Base-by-base conservation (phyloP, 2,329 filamentous ascomycete species). In the Piedraia hortae region DNA sequence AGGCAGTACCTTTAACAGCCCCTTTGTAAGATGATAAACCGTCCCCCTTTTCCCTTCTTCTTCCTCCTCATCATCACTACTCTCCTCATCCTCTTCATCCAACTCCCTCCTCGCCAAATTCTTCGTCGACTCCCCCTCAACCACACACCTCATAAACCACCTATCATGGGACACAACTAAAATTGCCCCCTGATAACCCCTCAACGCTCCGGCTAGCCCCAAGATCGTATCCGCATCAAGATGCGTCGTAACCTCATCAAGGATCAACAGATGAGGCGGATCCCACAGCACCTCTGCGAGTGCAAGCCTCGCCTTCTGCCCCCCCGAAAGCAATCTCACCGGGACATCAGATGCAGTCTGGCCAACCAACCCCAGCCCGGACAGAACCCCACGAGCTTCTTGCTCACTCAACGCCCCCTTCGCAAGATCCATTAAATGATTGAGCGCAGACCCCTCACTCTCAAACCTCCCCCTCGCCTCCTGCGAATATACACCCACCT, bases 161-260 rank as follows among this genome's bases (percentile, higher is more conserved):
- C 77, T 55, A 41, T 88, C 75, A 47, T 88, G 77, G 16, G 65
- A 77, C 4, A 85, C 67, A 4, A 85, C 47, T 17, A 88, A 46
- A 3, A 85, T 56, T 0, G 73, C 74, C 0, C 75, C 75, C 24
- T 65, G 57, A 55, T 71, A 88, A 3, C 47, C 47, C 8, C 56
- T 53, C 29, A 88, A 41, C 2, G 68, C 69, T 12, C 59, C 53
- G 1, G 69, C 55, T 24, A 88, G 45, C 2, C 70, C 72, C 5
- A 62, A 59, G 12, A 82, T 72, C 0, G 71, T 82, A 44, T 85
- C 63, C 29, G 71, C 73, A 39, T 88, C 77, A 18, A 88, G 53
- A 48, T 89, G 77, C 1, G 75, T 82, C 4, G 74, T 85, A 12
- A 77, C 67, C 41, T 77, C 77, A 38, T 82, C 74, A 5, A 82